A percentile compares a stretch with the other conserved stretches of the same genome.
Evolutionary conservation across 1,139 yeast species (phyloP).

Genomic region (Saccharomyces hybrid): DNA sequence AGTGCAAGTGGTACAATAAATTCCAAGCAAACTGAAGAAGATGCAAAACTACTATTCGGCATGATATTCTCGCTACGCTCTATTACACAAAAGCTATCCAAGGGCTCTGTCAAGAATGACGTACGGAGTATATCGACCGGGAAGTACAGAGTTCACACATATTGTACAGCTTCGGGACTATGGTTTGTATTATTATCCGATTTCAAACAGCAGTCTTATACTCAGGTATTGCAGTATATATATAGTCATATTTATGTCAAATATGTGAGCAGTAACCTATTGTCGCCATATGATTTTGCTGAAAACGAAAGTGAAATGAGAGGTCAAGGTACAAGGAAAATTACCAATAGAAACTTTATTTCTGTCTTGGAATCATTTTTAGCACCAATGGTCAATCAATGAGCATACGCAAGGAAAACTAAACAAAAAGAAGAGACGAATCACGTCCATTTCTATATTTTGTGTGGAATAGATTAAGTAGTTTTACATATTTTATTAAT

Average conservation of each 20-base stretch:
- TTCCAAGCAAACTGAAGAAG: slow-evolving; percentile 51
- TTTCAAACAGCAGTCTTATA: slow-evolving; percentile 52
- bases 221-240: slow-evolving; percentile 54
- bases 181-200: slow-evolving; percentile 74
- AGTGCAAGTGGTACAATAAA: slow-evolving; percentile 44
- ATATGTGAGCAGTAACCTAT: slow-evolving; percentile 55
- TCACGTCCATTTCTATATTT: neutral
- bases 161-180: slow-evolving; percentile 72
- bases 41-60: slow-evolving; percentile 82
- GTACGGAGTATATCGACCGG: slow-evolving; percentile 65
- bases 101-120: slow-evolving; percentile 36
- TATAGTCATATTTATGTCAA: slow-evolving; percentile 63
- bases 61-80: slow-evolving; percentile 72
- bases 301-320: slow-evolving; percentile 24
- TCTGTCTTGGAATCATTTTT: slow-evolving; percentile 25
- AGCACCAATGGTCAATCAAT: slow-evolving; percentile 25
- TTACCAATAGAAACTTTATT: slow-evolving; percentile 26
- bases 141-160: slow-evolving; percentile 67
- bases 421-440: neutral
- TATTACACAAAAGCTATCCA: slow-evolving; percentile 55
- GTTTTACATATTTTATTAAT: neutral
- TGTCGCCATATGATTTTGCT: slow-evolving; percentile 30
- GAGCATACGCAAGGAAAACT: neutral
- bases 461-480: neutral
- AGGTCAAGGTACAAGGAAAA: slow-evolving; percentile 29